Evolutionary conservation across 345 rosid species (phyloP).

Genomic region (Eucalyptus polybractea): DNA sequence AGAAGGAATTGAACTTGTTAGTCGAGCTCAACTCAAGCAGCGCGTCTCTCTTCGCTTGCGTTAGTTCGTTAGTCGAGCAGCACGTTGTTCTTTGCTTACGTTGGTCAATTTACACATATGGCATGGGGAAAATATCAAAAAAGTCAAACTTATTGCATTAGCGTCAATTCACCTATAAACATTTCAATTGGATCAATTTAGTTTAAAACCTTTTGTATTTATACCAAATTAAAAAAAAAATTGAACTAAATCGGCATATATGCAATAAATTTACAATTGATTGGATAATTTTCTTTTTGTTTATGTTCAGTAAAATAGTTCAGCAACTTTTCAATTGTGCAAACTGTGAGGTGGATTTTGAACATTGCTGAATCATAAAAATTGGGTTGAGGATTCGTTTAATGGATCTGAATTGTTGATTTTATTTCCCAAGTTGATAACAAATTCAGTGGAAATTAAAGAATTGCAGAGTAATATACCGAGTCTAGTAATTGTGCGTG

Average conservation of each 20-base stretch:
- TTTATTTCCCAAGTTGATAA: background rate
- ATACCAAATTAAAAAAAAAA: rapidly evolving
- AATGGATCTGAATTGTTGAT: background rate
- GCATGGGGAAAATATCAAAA: background rate
- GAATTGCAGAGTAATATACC: background rate
- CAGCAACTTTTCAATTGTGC: background rate
- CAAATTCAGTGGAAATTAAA: background rate
- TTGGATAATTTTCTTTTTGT: background rate
- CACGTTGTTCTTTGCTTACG: background rate
- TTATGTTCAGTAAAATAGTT: background rate
- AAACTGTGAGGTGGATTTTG: background rate
- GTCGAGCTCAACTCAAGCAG: background rate
- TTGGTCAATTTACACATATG: background rate
- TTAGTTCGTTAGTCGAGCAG: background rate
- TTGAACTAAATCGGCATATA: no score
- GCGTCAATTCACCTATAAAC: rapidly evolving
- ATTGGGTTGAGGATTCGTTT: background rate
- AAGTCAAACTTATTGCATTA: rapidly evolving
- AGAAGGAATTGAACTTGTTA: background rate
- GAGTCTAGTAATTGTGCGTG: background rate
- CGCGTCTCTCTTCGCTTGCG: background rate
- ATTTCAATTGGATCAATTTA: no score
- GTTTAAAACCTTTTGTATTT: rapidly evolving
- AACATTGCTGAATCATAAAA: background rate
- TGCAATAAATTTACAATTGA: background rate